Evolutionary conservation across 1,284 basidiomycete species (phyloP).

Genomic region (Ceraceosorus guamensis): DNA sequence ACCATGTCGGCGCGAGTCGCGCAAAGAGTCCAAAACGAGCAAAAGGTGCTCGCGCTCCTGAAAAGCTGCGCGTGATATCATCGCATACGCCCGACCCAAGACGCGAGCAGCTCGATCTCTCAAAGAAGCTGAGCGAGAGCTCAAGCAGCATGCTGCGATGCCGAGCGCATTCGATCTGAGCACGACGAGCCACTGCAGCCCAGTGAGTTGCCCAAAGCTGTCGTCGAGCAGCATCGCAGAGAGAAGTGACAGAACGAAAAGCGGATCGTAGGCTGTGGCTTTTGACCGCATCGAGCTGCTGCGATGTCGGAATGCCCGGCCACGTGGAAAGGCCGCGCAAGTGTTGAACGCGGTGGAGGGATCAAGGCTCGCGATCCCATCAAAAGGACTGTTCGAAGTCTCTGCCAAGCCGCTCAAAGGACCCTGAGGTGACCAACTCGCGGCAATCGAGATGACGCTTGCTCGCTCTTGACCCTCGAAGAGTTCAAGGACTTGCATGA

Average conservation of each 20-base stretch:
- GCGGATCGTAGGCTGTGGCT: constrained; percentile 65
- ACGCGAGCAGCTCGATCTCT: constrained; percentile 54
- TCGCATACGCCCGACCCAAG: constrained; percentile 51
- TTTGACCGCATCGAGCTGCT: neutral
- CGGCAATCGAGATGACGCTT: constrained; percentile 51
- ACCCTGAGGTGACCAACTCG: constrained; percentile 17
- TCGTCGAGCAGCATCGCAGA: constrained; percentile 59
- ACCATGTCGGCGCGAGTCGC: constrained; percentile 16
- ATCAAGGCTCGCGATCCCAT: constrained; percentile 66
- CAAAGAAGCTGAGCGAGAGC: constrained; percentile 60
- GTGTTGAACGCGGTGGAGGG: constrained; percentile 64
- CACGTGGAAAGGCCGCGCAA: constrained; percentile 63
- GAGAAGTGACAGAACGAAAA: constrained; percentile 66
- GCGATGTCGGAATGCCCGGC: constrained; percentile 7
- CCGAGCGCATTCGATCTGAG: constrained; percentile 73
- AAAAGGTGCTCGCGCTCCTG: constrained; percentile 72
- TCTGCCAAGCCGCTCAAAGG: neutral
- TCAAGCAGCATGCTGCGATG: constrained; percentile 66
- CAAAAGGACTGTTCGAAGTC: constrained; percentile 47
- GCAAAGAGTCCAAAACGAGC: constrained; percentile 66
- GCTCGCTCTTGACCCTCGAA: constrained; percentile 64
- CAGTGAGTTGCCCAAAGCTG: constrained; percentile 57
- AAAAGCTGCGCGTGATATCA: constrained; percentile 59
- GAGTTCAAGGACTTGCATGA: constrained; percentile 67
- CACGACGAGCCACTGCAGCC: constrained; percentile 73